phyloP scores from a whole-genome alignment of 139 green algal genomes.

The Protoeuglena noctilucae region DNA sequence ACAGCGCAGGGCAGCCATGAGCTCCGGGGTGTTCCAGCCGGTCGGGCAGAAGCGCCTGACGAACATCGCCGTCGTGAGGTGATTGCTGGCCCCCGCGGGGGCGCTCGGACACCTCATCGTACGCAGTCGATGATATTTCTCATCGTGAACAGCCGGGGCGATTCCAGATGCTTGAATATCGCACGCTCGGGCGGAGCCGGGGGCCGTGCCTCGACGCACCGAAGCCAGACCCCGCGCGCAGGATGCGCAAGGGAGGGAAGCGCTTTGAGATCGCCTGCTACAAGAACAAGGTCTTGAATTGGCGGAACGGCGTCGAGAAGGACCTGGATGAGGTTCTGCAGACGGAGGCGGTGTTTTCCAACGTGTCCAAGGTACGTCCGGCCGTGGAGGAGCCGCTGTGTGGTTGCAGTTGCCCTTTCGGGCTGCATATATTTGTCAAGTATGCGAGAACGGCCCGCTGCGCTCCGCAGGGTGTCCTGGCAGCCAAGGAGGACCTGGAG shows the following conservation, averaged over 20 bases:
- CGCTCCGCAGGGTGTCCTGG: conserved; percentile 75
- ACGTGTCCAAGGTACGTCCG: conserved; percentile 92
- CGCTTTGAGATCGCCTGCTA: conserved; percentile 97
- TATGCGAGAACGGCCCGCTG: no score
- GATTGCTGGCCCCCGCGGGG: no score
- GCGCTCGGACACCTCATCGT: no score
- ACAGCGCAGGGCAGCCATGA: no score
- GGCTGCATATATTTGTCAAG: no score
- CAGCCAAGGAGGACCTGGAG: conserved; percentile 71
- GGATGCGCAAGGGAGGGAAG: conserved; percentile 73
- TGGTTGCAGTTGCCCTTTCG: no score
- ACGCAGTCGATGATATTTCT: no score
- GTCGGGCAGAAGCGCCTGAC: conserved; percentile 92
- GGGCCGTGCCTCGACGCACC: no score
- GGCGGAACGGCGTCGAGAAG: conserved; percentile 41
- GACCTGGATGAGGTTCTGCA: conserved; percentile 97
- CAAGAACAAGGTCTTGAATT: conserved; percentile 72
- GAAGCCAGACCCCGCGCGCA: no score
- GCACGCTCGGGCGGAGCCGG: no score
- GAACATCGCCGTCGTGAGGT: conserved; percentile 92
- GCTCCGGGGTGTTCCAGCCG: not conserved
- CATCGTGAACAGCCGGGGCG: no score
- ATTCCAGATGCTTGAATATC: no score
- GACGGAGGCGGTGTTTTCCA: conserved; percentile 77
- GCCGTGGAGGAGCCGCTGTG: not conserved